Base-by-base conservation (phyloP, 768 basidiomycete species). In the Gymnopilus junonius region DNA sequence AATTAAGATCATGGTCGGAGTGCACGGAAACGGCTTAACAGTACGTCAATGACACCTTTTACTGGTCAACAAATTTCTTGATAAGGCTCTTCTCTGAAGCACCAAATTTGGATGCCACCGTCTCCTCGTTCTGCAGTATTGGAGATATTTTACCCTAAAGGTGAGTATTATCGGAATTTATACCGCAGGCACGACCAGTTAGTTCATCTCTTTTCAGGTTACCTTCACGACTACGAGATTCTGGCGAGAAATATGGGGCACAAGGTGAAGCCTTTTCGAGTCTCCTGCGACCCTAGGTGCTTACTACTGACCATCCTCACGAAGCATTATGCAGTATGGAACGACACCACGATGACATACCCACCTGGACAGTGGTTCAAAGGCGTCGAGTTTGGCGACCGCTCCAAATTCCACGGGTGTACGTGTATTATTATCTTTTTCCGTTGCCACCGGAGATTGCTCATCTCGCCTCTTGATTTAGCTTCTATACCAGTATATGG, bases 101-200 rank as follows among this genome's bases (percentile, higher is more conserved):
- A 91, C 69, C 79, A 90, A 46, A 78, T 91, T 59, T 83, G 85
- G 82, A 89, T 91, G 89, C 84, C 88, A 32, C 77, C 79, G 15
- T 86, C 86, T 6, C 80, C 83, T 1, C 73, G 83, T 34, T 82
- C 87, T 20, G 83, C 88, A 10, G 84, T 90, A 10, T 85, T 91
- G 65, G 90, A 92, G 72, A 83, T 91, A 17, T 84, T 91, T 73
- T 84, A 75, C 66, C 88, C 87, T 0, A 74, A 73, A 20, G 87
- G 88, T 46, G 85, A 48, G 71, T 59, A 17, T 29, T 29, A 3
- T 5, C 1, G 8, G 29, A 3, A 21, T 35, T 37, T 10, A 15
- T 34, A 6, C 21, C 21, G n/a, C 12, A 2, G 10, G 20, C 5
- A 8, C 27, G 15, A 10, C 8, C 8, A 5, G 17, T 48, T 34